Base-by-base conservation (phyloP, 805 yeast genomes). In the Candida morakotiae region DNA sequence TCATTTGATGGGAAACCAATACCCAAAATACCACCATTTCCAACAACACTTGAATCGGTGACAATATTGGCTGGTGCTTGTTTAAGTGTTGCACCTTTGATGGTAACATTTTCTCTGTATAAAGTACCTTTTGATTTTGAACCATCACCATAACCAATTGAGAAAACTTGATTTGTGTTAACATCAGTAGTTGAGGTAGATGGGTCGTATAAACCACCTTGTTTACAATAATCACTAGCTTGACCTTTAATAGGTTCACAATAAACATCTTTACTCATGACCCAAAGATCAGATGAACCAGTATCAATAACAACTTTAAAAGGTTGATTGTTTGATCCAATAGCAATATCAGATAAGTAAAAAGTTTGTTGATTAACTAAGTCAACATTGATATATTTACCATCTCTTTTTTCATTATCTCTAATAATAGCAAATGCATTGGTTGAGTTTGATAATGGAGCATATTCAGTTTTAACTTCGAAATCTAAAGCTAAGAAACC, bases 201-300 rank as follows among this genome's bases (percentile, higher is more conserved):
- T 1, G 49, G 28, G 37, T 62, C 51, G 40, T 66, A 71, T 3
- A 71, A 56, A 11, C 76, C 76, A 35, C 52, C 64, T 11, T 36
- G 10, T 3, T 46, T 32, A 52, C 77, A 71, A 15, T 25, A 36
- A n/a, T 30, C 23, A 7, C 18, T 3, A 7, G 48, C 5, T 13
- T 21, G 13, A 11, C n/a, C 13, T n/a, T n/a, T 14, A 5, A 10
- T 28, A 3, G 25, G 13, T 15, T 31, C 16, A 34, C 43, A 44
- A 22, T 37, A 25, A 6, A 29, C 35, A 3, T 37, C 16, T 5
- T 31, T 13, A 4, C 38, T 18, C 6, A 59, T 56, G 28, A 67
- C 53, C 72, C 72, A 67, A 34, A 67, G 51, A 43, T 67, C 71
- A 5, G 67, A 58, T 3, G 69, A 62, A 4, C 71, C 72, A 21